These are phyloP conservation scores for Boehmeria nivea DNA, from an alignment of 306 rosid genomes.

Conservation along the genomic window DNA sequence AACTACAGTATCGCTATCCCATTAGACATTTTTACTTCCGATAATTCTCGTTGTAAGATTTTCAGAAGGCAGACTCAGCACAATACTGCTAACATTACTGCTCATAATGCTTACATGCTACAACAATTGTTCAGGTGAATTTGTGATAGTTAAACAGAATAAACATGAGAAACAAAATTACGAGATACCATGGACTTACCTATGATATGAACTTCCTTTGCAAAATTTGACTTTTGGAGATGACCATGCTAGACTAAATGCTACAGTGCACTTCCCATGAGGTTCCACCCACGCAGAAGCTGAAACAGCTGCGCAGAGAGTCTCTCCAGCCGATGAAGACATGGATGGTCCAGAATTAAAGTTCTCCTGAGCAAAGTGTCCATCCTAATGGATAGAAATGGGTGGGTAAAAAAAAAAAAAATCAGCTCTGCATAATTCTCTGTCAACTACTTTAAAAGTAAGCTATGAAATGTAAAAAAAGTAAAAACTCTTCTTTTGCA, in stretches of 20 bases:
- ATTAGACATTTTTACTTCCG: too few relatives aligned
- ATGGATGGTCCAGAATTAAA: conserved; percentile 71
- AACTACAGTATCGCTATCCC: too few relatives aligned
- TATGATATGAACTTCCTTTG: conserved; percentile 77
- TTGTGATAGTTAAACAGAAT: too few relatives aligned
- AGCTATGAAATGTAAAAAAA: conserved; percentile 1
- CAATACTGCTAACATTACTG: neutral
- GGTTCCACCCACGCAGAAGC: conserved; percentile 99
- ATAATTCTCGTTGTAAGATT: neutral
- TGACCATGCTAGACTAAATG: conserved; percentile 93
- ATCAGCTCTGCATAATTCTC: neutral
- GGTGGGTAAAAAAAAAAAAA: too few relatives aligned
- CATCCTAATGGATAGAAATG: conserved; percentile 42
- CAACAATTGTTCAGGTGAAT: too few relatives aligned
- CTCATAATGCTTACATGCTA: too few relatives aligned
- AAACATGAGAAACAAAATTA: too few relatives aligned
- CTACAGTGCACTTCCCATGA: conserved; percentile 92
- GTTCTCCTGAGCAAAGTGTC: conserved; percentile 80
- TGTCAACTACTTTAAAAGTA: neutral
- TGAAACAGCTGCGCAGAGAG: conserved; percentile 91
- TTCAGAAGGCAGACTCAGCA: neutral
- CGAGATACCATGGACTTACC: conserved; percentile 31
- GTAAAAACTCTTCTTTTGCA: too few relatives aligned
- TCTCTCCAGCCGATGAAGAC: conserved; percentile 90
- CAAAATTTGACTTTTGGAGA: conserved; percentile 89